Evolutionary conservation across 164 flowering plant species (phyloP).

Genomic region (Hamamelis virginiana): DNA sequence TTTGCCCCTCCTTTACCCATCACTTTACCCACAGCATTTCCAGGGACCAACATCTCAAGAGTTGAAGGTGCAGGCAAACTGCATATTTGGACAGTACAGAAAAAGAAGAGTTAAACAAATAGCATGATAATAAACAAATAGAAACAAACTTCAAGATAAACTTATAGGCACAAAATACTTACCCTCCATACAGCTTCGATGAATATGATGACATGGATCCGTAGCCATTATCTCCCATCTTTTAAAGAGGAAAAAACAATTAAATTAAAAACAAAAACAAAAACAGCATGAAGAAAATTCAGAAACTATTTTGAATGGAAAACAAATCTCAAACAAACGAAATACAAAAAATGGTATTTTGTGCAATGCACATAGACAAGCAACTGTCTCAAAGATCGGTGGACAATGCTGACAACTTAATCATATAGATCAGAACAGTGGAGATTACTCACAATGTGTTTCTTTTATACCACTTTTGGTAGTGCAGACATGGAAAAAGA

Average conservation of each 20-base stretch:
- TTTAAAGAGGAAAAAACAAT: constrained; percentile 14
- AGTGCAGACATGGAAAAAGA: not conserved
- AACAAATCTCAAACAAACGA: too few species aligned
- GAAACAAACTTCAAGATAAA: not conserved
- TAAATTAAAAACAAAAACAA: not conserved
- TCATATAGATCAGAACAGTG: not conserved
- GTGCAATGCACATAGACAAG: not conserved
- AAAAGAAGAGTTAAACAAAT: not conserved
- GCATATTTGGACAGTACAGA: constrained; percentile 8
- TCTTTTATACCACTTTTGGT: not conserved
- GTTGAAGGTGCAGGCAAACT: constrained; percentile 63
- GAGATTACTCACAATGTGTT: not conserved
- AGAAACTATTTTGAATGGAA: too few species aligned
- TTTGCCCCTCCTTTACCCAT: constrained; percentile 89
- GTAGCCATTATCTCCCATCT: constrained; percentile 78
- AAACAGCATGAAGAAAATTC: not conserved
- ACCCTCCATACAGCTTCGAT: constrained; percentile 78
- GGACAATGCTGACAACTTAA: not conserved
- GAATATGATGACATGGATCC: constrained; percentile 72
- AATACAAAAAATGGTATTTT: too few species aligned
- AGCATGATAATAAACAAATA: not conserved
- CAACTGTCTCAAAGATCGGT: not conserved
- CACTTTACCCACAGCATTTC: constrained; percentile 84
- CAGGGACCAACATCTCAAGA: constrained; percentile 80
- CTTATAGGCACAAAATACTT: constrained; percentile 23